These are phyloP conservation scores for Scalesia atractyloides DNA, from an alignment of 129 eudicot genomes.

Conservation along the genomic window DNA sequence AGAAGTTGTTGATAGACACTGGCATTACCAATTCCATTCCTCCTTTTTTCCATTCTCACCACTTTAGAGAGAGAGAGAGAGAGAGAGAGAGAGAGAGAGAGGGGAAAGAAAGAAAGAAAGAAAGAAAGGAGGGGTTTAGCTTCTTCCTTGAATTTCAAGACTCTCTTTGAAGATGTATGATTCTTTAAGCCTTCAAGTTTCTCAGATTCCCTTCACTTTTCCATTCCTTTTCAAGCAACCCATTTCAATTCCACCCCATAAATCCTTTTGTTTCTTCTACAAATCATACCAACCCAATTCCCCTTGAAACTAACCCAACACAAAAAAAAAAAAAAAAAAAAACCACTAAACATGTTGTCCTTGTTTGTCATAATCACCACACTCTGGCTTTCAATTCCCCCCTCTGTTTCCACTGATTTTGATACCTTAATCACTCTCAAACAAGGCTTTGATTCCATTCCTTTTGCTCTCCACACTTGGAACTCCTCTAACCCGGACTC, in stretches of 20 bases:
- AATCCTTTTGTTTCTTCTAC: constrained; percentile 52
- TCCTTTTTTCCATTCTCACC: constrained; percentile 27
- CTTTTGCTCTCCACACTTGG: constrained; percentile 53
- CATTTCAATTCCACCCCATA: constrained; percentile 46
- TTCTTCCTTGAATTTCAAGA: constrained; percentile 80
- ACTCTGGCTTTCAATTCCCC: constrained; percentile 48
- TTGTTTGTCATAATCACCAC: constrained; percentile 51
- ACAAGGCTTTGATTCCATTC: constrained; percentile 58
- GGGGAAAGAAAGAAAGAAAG: constrained; percentile 33
- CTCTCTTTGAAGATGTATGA: constrained; percentile 77
- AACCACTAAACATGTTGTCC: constrained; percentile 40
- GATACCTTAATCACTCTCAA: constrained; percentile 65
- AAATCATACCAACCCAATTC: constrained; percentile 47
- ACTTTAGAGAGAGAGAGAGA: constrained; percentile 37
- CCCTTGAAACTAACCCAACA: constrained; percentile 34
- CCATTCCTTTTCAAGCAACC: constrained; percentile 44
- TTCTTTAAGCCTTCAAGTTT: constrained; percentile 63
- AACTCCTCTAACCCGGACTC: constrained; percentile 67
- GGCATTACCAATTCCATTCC: constrained; percentile 37
- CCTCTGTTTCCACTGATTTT: constrained; percentile 65
- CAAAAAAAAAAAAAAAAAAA: constrained; percentile 21
- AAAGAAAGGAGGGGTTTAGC: constrained; percentile 60
- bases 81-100: constrained; percentile 14
- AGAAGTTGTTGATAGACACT: constrained; percentile 38
- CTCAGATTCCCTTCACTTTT: constrained; percentile 67